Evolutionary conservation across 805 yeast genomes (phyloP).

Genomic region (Candida anglica): DNA sequence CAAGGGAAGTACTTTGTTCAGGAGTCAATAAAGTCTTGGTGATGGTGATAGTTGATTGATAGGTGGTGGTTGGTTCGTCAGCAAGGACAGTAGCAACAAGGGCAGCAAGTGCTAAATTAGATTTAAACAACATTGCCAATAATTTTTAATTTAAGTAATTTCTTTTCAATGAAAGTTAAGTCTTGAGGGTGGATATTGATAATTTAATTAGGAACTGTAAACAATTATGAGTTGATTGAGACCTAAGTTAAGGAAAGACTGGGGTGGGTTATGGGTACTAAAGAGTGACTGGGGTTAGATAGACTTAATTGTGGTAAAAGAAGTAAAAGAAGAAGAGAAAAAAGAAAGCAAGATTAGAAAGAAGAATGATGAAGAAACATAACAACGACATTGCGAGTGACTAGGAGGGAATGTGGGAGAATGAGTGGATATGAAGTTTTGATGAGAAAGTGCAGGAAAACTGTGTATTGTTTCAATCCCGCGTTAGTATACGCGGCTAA

Average conservation of each 20-base stretch:
- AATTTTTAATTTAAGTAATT: conserved; percentile 2
- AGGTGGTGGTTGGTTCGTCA: conserved; percentile 33
- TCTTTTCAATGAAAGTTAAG: conserved; percentile 1
- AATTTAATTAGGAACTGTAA: conserved; percentile 1
- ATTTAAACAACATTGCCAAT: conserved; percentile 14
- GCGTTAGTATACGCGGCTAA: no score
- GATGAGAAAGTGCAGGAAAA: no score
- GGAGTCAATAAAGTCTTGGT: conserved; percentile 46
- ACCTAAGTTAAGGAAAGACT: conserved; percentile 13
- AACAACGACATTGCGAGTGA: no score
- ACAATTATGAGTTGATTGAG: background rate
- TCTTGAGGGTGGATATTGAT: background rate
- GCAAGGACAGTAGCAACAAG: conserved; percentile 12
- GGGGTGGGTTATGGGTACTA: conserved; percentile 7
- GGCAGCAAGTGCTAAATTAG: conserved; percentile 10
- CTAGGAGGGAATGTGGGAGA: no score
- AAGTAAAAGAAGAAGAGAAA: background rate
- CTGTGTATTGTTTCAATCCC: no score
- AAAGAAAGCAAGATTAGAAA: background rate
- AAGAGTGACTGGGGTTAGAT: conserved; percentile 6
- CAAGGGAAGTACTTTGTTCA: conserved; percentile 33
- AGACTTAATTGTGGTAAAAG: no score
- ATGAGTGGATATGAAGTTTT: no score
- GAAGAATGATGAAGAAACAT: background rate
- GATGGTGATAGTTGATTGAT: conserved; percentile 40